These are phyloP conservation scores for Chondrus crispus DNA, from an alignment of 23 red algal species.

Conservation along the genomic window DNA sequence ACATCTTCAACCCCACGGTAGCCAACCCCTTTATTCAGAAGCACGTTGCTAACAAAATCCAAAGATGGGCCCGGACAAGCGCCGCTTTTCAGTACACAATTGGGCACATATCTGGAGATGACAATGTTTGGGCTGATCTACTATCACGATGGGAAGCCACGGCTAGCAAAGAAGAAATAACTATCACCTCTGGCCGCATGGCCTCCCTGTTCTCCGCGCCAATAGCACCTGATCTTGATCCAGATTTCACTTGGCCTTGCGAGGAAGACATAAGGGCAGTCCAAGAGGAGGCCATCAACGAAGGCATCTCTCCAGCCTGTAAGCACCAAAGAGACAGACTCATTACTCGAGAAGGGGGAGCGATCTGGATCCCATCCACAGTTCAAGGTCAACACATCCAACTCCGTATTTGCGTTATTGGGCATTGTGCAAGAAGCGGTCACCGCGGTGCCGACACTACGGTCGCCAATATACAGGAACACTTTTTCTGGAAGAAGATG, in stretches of 20 bases:
- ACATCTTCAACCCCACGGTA: slow-evolving; percentile 6
- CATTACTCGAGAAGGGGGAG: background rate
- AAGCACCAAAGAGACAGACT: background rate
- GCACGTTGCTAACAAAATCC: slow-evolving; percentile 12
- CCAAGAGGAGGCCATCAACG: background rate
- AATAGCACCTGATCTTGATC: background rate
- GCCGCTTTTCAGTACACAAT: background rate
- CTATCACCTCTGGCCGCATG: background rate
- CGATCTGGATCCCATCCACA: background rate
- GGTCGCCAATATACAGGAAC: background rate
- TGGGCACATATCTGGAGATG: background rate
- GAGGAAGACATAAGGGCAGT: background rate
- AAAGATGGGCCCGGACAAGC: background rate
- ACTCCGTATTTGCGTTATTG: background rate
- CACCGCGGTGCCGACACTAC: background rate
- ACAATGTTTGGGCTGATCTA: slow-evolving; percentile 12
- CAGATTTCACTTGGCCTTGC: background rate
- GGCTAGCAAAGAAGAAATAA: background rate
- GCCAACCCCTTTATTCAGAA: background rate
- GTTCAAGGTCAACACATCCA: background rate
- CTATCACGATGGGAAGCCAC: background rate
- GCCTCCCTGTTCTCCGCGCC: background rate
- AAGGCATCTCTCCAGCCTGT: too few relatives aligned
- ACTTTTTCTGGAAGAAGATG: background rate
- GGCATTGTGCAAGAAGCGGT: background rate